Percentiles rank a stretch among this genome's conserved stretches.
Conservation (phyloP, 2,329 filamentous ascomycete species). For the Trichoderma oligosporum region DNA sequence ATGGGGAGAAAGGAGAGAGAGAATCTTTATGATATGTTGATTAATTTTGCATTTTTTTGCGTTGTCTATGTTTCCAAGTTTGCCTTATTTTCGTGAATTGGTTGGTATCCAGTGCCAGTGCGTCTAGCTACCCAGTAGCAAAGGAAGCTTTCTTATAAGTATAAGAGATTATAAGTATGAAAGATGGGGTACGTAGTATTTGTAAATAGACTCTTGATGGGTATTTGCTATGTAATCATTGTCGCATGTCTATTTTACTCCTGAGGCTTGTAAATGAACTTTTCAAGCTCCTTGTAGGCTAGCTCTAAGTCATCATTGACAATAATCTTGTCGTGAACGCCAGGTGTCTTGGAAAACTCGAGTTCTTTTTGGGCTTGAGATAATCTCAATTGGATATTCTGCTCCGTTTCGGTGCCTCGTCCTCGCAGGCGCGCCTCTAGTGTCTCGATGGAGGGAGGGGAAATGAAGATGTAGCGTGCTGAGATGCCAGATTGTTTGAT, state of each 20-base stretch:
- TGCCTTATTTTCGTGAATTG: background rate
- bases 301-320: slow-evolving; percentile 45
- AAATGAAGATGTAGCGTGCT: slow-evolving; percentile 80
- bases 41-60: slow-evolving; percentile 13
- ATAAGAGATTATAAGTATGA: no score
- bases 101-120: background rate
- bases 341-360: slow-evolving; percentile 64
- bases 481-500: slow-evolving; percentile 72
- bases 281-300: slow-evolving; percentile 53
- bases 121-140: background rate
- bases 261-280: slow-evolving; percentile 41
- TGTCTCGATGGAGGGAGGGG: slow-evolving; percentile 70
- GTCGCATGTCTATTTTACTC: background rate
- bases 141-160: background rate
- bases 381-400: slow-evolving; percentile 64
- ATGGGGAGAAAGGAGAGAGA: slow-evolving; percentile 11
- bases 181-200: background rate
- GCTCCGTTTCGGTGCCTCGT: slow-evolving; percentile 74
- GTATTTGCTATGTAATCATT: slow-evolving; percentile 2
- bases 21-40: slow-evolving; percentile 16
- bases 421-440: slow-evolving; percentile 72
- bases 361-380: slow-evolving; percentile 70
- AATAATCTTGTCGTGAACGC: slow-evolving; percentile 43
- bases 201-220: background rate
- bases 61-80: background rate